Base-by-base conservation (phyloP, 176 grass and related monocot genomes). In the Carex parvula region DNA sequence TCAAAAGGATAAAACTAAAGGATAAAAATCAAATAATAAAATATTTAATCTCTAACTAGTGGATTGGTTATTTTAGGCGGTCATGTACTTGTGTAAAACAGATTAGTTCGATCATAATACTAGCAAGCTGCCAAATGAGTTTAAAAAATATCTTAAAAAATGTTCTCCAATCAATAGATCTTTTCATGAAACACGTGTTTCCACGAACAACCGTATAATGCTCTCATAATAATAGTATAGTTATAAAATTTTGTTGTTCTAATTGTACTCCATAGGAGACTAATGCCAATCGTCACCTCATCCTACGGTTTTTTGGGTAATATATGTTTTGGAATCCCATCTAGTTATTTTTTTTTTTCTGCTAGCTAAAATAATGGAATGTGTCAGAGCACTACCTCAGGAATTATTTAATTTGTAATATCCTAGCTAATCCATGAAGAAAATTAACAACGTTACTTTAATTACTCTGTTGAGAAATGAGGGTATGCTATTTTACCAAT, bases 271-370 rank as follows among this genome's bases (percentile, higher is more conserved):
- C 0, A 35, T 35, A 35, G 33, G 33, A 35, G 33, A 35, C 33
- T 29, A 29, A 74, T 52, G 46, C 21, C 71, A 53, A 54, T 53
- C 17, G 72, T 76, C n/a, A 76, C 72, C 72, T 55, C 72, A 76
- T 76, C 50, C 71, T 54, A 52, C 11, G 8, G 46, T 37, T 67
- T 13, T 69, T n/a, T n/a, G n/a, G n/a, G 14, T 18, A 69, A 69
- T 18, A 69, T 70, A 42, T 70, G 67, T 70, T 70, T n/a, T 70
- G 67, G 65, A 70, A 42, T 70, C 67, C 20, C 35, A 70, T 42
- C 20, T 70, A 70, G 6, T 69, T 9, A 35, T 1, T 17, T 41
- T 66, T 65, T n/a, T 66, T 12, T 18, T 39, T n/a, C n/a, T n/a
- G n/a, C n/a, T n/a, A n/a, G 33, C 33, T 69, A 69, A 69, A 39